Base-by-base conservation (phyloP, 140 eudicot genomes). In the Senecio squalidus region DNA sequence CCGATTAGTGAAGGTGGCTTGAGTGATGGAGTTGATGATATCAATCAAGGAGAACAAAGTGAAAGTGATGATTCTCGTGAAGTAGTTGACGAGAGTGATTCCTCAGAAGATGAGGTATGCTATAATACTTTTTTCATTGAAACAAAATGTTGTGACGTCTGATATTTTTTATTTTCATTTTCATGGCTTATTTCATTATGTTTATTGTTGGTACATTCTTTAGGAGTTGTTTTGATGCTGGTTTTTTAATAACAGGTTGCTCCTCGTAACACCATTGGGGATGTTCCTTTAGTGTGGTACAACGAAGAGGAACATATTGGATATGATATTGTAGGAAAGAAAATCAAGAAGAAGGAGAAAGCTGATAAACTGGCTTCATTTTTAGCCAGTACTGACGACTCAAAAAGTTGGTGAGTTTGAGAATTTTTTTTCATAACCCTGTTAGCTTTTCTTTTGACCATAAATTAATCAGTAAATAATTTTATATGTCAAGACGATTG, bases 251-350 rank as follows among this genome's bases (percentile, higher is more conserved):
- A 44, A 24, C 48, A 92, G 98, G 98, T 84, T 77, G 93, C 73
- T 28, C 95, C 96, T 41, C 82, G 95, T 20, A 92, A 92, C 73
- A 92, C 98, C 6, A 55, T 92, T 65, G 98, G 98, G 23, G 80
- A 82, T 75, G 98, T 92, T 73, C 98, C 98, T 4, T 60, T 92
- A 26, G 75, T 70, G 64, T 92, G 96, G 92, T 92, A 92, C 84
- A 71, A 88, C 61, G 98, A 92, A 5, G 98, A 92, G 74, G 98
- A 88, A 67, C 98, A 92, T 69, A 84, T 87, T 47, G 98, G 98
- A 53, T 88, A 92, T 66, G 95, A 92, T 57, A 27, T 79, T 51
- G 22, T 80, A 40, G 98, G 98, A 51, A 87, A 78, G 95, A 92
- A 92, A 82, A 77, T 92, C 53, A 92, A 92, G 87, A 92, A 92